Percentiles rank a stretch among this genome's conserved stretches.
phyloP scores from a whole-genome alignment of 2,329 filamentous ascomycete genomes.

The Penicillium nordicum region DNA sequence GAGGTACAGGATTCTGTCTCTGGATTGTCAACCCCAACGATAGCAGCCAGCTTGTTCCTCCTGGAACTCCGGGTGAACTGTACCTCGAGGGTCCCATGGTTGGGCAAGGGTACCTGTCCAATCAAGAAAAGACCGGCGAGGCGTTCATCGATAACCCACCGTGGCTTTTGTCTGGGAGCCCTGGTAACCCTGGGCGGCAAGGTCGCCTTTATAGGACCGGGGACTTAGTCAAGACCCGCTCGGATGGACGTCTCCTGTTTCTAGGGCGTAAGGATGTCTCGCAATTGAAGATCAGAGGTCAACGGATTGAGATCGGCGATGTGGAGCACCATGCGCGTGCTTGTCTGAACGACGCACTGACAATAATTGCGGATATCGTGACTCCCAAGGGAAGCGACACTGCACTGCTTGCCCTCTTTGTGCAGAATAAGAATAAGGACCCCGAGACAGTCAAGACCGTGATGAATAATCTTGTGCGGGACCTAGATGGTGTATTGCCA shows the following conservation, averaged over 20 bases:
- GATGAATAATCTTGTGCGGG: background rate
- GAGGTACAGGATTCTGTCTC: background rate
- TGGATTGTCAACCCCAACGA: background rate
- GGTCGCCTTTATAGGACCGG: background rate
- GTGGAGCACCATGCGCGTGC: background rate
- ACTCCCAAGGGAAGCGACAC: background rate
- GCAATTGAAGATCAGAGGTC: background rate
- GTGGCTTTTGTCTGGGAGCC: background rate
- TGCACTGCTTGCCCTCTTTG: background rate
- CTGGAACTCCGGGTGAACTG: background rate
- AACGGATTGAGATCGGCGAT: background rate
- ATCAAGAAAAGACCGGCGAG: background rate
- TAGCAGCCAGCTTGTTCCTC: background rate
- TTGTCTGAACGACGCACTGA: background rate
- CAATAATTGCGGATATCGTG: background rate
- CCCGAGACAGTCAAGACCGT: background rate
- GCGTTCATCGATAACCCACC: background rate
- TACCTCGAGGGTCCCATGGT: background rate
- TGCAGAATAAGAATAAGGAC: background rate
- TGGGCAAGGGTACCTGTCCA: background rate
- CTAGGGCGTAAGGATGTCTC: background rate
- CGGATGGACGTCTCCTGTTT: background rate
- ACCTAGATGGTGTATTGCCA: background rate
- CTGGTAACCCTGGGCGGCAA: background rate
- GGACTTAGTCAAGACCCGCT: background rate